Evolutionary conservation across 2,329 filamentous ascomycete species (phyloP), one percentile per base, ranked within the genome.

Genomic region (Bipolaris victoriae): DNA sequence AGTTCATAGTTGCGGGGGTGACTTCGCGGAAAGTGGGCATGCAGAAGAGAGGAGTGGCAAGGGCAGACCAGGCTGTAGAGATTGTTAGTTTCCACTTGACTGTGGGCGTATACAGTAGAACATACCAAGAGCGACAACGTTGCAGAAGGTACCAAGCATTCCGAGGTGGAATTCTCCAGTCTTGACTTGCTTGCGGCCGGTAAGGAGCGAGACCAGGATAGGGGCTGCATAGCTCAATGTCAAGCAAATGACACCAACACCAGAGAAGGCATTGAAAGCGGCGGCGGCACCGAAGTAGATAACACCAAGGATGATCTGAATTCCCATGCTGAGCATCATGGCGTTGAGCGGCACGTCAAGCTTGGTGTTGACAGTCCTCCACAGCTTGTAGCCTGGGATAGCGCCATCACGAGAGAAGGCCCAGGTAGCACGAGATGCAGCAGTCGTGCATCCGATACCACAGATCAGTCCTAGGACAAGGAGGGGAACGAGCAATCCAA

Each of bases 1-100:
- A 92, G 81, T 92, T 92, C 81, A 91, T 88, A 37, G 80, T 82
- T 16, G 77, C 71, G 5, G 82, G 75, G 0, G 81, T 83, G 37
- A 89, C 86, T 5, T 86, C 86, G n/a, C 90, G 78, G 41, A 76
- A 76, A 0, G 86, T 83, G 0, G 88, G 89, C 86, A 90, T 90
- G 76, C 86, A 91, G 81, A 91, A 91, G 15, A 91, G 83, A 1
- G 89, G 88, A 50, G 91, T 84, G 35, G 87, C 88, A 52, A 92
- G 82, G 13, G 82, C 65, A 52, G 86, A 88, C 89, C 89, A 91
- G 44, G 61, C 75, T 76, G 44, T 16, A 9, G 22, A 15, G n/a
- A 29, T 63, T 57, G 61, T 60, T 35, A 52, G 43, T 24, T 13
- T n/a, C 16, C 13, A 37, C 20, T 7, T 3, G n/a, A 20, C 10